Percentiles rank a stretch among this genome's conserved stretches.
These are phyloP conservation scores for Penicillium sp. DNA, from an alignment of 2,329 filamentous ascomycete species.

Conservation along the genomic window DNA sequence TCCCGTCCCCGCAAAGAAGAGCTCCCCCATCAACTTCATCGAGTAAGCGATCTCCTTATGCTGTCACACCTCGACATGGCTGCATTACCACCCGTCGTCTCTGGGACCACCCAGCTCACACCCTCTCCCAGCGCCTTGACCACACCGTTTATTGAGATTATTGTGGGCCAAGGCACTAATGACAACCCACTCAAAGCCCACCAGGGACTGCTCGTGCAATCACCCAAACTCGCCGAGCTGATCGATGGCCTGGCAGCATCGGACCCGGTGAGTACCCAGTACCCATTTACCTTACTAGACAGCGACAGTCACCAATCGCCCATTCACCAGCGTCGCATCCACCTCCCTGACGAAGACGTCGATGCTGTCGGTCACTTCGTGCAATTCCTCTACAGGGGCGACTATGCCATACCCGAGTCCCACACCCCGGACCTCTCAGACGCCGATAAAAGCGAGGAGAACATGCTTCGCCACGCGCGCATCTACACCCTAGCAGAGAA, in stretches of 20 bases:
- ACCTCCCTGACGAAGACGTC: slow-evolving; percentile 67
- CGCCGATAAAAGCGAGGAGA: slow-evolving; percentile 75
- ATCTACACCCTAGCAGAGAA: slow-evolving; percentile 87
- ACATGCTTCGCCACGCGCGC: slow-evolving; percentile 84
- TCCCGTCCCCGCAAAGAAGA: slow-evolving; percentile 22
- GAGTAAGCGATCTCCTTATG: slow-evolving; percentile 27
- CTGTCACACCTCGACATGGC: not conserved
- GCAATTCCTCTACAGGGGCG: slow-evolving; percentile 80
- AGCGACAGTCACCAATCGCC: not conserved
- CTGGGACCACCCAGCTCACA: slow-evolving; percentile 7
- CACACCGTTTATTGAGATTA: slow-evolving; percentile 68
- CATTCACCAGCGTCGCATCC: slow-evolving; percentile 61
- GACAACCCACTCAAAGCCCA: slow-evolving; percentile 73
- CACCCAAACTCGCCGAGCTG: slow-evolving; percentile 70
- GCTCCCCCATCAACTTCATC: slow-evolving; percentile 27
- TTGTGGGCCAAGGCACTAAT: slow-evolving; percentile 62
- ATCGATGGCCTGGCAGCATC: slow-evolving; percentile 64
- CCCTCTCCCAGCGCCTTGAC: slow-evolving; percentile 54
- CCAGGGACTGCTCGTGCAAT: slow-evolving; percentile 71
- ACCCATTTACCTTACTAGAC: too few relatives aligned
- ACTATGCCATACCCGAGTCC: slow-evolving; percentile 73
- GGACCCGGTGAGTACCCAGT: slow-evolving; percentile 27
- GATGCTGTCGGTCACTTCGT: slow-evolving; percentile 77
- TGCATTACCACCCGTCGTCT: not conserved
- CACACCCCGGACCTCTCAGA: slow-evolving; percentile 64